phyloP scores from a whole-genome alignment of 306 rosid genomes.

The Mucuna pruriens region DNA sequence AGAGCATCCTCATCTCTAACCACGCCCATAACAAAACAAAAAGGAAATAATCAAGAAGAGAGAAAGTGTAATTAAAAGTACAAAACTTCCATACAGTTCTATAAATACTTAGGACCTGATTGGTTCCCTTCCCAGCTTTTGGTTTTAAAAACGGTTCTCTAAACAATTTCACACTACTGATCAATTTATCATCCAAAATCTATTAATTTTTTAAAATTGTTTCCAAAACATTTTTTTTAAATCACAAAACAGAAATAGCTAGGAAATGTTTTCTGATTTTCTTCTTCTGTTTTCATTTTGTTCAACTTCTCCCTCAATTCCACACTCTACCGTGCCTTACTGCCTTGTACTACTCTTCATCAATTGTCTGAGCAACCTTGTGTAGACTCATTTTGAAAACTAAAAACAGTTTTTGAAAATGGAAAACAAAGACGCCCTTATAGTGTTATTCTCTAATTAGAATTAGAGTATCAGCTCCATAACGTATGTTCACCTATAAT shows the following conservation, averaged over 20 bases:
- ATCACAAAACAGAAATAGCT: background rate
- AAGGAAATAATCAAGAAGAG: background rate
- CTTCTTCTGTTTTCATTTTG: background rate
- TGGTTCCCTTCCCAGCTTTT: background rate
- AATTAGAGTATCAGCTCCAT: background rate
- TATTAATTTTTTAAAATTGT: background rate
- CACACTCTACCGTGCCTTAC: no score
- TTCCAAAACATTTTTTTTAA: background rate
- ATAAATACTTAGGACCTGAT: background rate
- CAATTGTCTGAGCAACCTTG: no score
- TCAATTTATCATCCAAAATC: background rate
- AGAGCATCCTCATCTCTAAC: constrained; percentile 91
- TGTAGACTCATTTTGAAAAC: no score
- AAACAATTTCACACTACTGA: background rate
- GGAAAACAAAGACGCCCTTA: background rate
- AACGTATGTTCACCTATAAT: background rate
- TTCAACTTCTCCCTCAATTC: background rate
- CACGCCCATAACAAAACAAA: background rate
- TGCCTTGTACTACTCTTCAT: no score
- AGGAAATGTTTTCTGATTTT: background rate
- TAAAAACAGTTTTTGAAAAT: background rate
- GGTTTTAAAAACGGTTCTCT: background rate
- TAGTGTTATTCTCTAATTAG: background rate
- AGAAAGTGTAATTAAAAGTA: background rate
- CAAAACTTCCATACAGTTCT: background rate